phyloP scores from a whole-genome alignment of 176 grass and related monocot genomes.

The Elymus sibiricus region DNA sequence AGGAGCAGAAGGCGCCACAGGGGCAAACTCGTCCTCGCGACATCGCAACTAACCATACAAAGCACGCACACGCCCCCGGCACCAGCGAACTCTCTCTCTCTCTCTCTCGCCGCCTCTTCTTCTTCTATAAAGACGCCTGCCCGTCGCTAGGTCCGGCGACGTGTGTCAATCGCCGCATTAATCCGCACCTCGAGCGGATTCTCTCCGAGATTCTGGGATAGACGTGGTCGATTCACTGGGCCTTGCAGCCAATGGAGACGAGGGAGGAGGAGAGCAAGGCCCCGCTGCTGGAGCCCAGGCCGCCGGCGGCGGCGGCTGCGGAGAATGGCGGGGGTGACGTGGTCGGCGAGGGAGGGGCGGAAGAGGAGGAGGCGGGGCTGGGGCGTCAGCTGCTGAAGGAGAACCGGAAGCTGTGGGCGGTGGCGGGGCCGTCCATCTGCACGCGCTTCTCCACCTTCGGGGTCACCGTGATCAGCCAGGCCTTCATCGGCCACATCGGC shows the following conservation, averaged over 20 bases:
- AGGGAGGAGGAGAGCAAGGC: background rate
- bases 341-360: background rate
- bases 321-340: background rate
- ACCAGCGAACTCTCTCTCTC: too few relatives aligned
- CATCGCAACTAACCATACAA: too few relatives aligned
- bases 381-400: constrained; percentile 42
- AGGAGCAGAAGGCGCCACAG: too few relatives aligned
- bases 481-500: constrained; percentile 84
- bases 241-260: background rate
- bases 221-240: too few relatives aligned
- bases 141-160: too few relatives aligned
- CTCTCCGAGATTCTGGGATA: too few relatives aligned
- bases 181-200: too few relatives aligned
- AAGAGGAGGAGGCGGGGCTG: background rate
- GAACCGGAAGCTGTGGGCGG: constrained; percentile 89
- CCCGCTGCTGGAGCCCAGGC: constrained; percentile 1
- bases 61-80: too few relatives aligned
- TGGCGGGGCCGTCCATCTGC: constrained; percentile 83
- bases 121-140: too few relatives aligned
- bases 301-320: background rate
- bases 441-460: constrained; percentile 81
- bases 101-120: too few relatives aligned
- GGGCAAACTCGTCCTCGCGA: too few relatives aligned
- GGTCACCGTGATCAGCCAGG: constrained; percentile 92
- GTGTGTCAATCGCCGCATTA: too few relatives aligned